A percentile compares a stretch with the other conserved stretches of the same genome.
These are phyloP conservation scores for Fistulinella prunicolor DNA, from an alignment of 768 basidiomycete genomes.

Conservation along the genomic window DNA sequence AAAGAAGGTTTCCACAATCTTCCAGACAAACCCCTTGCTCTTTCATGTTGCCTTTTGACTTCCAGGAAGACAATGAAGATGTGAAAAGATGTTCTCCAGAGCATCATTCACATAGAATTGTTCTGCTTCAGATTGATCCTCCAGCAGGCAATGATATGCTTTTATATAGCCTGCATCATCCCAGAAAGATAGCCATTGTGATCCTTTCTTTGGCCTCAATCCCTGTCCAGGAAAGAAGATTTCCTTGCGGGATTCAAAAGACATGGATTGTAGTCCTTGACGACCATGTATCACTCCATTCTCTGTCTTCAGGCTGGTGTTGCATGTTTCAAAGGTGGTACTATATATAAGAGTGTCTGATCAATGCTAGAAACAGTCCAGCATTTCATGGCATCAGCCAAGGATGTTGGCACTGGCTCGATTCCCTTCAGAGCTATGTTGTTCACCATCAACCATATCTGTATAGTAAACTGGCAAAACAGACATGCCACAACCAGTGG, in stretches of 20 bases:
- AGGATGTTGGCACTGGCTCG: not conserved
- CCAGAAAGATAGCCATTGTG: not conserved
- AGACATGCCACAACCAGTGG: not conserved
- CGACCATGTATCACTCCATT: not conserved
- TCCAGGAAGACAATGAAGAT: constrained; percentile 9
- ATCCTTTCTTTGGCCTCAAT: not conserved
- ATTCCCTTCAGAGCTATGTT: not conserved
- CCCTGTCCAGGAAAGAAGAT: constrained; percentile 4
- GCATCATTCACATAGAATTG: not conserved
- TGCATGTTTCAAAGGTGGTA: constrained; percentile 4
- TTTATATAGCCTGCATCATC: not conserved
- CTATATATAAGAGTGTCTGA: not conserved
- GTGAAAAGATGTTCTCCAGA: not conserved
- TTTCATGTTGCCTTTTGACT: constrained; percentile 1
- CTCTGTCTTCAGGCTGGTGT: not conserved
- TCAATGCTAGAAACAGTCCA: constrained; percentile 6
- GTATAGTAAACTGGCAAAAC: not conserved
- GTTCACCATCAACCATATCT: not conserved
- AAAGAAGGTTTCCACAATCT: not conserved
- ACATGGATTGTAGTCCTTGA: not conserved
- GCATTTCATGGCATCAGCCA: constrained; percentile 10
- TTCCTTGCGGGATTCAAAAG: not conserved
- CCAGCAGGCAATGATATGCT: constrained; percentile 1
- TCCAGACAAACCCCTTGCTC: constrained; percentile 10
- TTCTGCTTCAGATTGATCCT: not conserved